phyloP scores from a whole-genome alignment of 495 filamentous ascomycete species.

The Letharia lupina region DNA sequence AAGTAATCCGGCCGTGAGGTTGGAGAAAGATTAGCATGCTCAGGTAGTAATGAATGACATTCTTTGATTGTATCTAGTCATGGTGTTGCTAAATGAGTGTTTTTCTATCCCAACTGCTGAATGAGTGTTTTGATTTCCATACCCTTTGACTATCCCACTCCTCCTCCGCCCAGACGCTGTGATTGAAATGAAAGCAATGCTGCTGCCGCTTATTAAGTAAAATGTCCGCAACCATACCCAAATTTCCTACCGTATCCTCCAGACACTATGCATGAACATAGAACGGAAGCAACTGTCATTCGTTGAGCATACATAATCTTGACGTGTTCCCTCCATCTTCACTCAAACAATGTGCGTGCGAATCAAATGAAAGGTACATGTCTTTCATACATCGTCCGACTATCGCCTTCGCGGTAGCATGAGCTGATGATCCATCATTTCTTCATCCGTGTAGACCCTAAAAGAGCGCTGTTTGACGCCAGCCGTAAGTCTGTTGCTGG shows the following conservation, averaged over 20 bases:
- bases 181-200: background rate
- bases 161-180: background rate
- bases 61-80: background rate
- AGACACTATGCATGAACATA: background rate
- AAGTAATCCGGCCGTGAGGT: slow-evolving; percentile 69
- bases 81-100: too few species aligned
- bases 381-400: background rate
- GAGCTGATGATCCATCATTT: too few species aligned
- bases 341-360: background rate
- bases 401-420: too few species aligned
- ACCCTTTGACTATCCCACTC: background rate
- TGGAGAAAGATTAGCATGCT: slow-evolving; percentile 42
- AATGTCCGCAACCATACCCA: too few species aligned
- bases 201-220: too few species aligned
- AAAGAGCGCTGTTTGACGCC: too few species aligned
- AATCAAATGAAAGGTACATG: too few species aligned
- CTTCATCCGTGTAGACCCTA: too few species aligned
- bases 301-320: background rate
- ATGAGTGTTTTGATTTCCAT: background rate
- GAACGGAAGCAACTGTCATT: background rate
- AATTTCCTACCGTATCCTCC: too few species aligned
- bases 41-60: background rate
- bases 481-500: too few species aligned
- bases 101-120: too few species aligned
- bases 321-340: background rate